Base-by-base conservation (phyloP, 202 grass and related monocot species). In the Schoenoplectus triqueter region DNA sequence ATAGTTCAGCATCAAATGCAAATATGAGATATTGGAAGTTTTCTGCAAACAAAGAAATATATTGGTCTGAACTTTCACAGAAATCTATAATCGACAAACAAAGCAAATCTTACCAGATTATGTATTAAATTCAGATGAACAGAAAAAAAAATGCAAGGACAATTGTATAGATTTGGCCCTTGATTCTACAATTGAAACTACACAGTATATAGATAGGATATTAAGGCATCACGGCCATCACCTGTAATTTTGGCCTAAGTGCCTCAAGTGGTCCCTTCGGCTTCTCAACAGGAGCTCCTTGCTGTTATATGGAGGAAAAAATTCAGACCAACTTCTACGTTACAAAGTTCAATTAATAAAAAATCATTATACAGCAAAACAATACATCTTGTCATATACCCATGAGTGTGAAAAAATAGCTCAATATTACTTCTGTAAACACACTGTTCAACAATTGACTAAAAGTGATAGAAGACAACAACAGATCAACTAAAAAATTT, bases 221-320 rank as follows among this genome's bases (percentile, higher is more conserved):
- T 10, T 44, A 71, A 52, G 22, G 49, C 31, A 31, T 31, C 31
- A 10, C 51, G 42, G 31, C 31, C 31, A 31, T 31, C 86, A 95
- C 95, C 92, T 98, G 95, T 71, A 98, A 91, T 87, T 95, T 98
- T 67, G 95, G 95, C 85, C 92, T 92, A 51, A 98, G 92, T 85
- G 95, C 95, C 86, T 95, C 95, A 0, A 98, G 95, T 0, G 95
- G 92, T 87, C 91, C 95, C 90, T 98, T 98, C 48, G 92, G 95
- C 85, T 98, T 98, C 42, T 90, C 83, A 67, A 83, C 89, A 78
- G 85, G 85, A 64, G 69, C 88, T 79, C 88, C 92, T 92, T 98
- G 91, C 88, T 94, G 92, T 86, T 39, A 50, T 52, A 82, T 39
- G 80, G 14, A 83, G 49, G 39, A 69, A 9, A 83, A 71, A 67